Evolutionary conservation across 1,284 basidiomycete genomes (phyloP).

Genomic region (Irpex sp.): DNA sequence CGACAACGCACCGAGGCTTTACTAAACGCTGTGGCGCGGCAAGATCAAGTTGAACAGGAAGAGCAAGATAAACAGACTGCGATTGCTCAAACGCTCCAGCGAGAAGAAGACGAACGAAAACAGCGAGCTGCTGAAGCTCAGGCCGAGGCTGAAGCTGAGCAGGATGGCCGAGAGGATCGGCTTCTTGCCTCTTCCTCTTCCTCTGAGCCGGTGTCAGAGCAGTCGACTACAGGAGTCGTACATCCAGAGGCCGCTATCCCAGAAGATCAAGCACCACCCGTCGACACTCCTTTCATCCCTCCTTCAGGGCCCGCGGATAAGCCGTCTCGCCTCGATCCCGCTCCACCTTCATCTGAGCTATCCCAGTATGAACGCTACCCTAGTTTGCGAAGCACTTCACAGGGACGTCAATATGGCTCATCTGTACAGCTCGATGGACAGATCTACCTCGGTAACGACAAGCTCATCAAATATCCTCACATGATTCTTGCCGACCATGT

Average conservation of each 20-base stretch:
- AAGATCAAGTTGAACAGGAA: neutral
- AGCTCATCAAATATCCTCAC: neutral
- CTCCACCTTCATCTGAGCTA: neutral
- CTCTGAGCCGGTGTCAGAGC: neutral
- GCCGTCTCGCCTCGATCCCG: too few species aligned
- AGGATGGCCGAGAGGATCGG: neutral
- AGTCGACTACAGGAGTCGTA: neutral
- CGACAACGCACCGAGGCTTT: neutral
- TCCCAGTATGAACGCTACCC: neutral
- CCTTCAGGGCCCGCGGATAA: too few species aligned
- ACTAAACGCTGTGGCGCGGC: neutral
- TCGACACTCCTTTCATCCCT: neutral
- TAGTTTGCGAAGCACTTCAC: neutral
- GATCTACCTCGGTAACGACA: neutral
- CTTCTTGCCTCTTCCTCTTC: neutral
- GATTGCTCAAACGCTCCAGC: neutral
- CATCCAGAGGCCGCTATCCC: too few species aligned
- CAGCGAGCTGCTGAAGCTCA: neutral
- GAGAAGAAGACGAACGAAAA: neutral
- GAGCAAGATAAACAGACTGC: neutral
- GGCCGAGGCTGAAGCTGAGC: neutral
- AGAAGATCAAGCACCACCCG: neutral
- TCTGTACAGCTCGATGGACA: neutral
- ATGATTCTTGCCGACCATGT: neutral
- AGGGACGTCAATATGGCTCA: neutral